These are phyloP conservation scores for Colletotrichum karsti DNA, from an alignment of 2,329 filamentous ascomycete species.

Conservation along the genomic window DNA sequence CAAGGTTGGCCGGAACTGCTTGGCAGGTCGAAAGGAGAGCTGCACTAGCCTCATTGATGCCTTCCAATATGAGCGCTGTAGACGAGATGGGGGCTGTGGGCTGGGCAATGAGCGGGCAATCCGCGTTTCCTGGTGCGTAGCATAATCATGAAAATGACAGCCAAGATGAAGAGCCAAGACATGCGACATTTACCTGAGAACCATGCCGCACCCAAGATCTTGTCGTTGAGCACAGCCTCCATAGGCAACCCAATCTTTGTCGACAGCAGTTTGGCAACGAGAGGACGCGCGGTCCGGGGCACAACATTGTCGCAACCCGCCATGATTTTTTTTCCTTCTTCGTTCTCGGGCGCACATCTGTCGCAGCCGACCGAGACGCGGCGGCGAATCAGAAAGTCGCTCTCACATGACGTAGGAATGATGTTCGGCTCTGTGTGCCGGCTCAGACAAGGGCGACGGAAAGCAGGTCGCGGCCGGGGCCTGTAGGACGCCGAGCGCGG, in stretches of 20 bases:
- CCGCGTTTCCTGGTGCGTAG: too few species aligned
- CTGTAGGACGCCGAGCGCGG: slow-evolving; percentile 3
- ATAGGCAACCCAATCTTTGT: neutral
- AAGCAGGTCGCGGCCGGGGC: slow-evolving; percentile 2
- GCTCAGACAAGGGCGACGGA: slow-evolving; percentile 12
- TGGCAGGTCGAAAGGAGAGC: neutral
- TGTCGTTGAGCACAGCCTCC: neutral
- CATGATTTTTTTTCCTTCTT: neutral
- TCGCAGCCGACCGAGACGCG: slow-evolving; percentile 1
- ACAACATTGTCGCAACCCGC: neutral
- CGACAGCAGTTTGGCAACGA: neutral
- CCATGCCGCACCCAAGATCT: neutral
- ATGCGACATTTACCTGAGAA: neutral
- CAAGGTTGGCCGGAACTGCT: neutral
- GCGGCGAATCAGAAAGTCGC: slow-evolving; percentile 1
- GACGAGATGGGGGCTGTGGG: slow-evolving; percentile 14
- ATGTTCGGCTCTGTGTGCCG: slow-evolving; percentile 21
- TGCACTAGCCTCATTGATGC: neutral
- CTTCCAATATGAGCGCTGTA: neutral
- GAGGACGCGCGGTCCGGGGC: slow-evolving; percentile 1
- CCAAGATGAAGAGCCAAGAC: slow-evolving; percentile 1
- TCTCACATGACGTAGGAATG: slow-evolving; percentile 18
- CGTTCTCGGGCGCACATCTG: slow-evolving; percentile 6
- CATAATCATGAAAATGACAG: too few species aligned
- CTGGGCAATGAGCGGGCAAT: slow-evolving; percentile 12